Percentiles rank a stretch among this genome's conserved stretches.
Evolutionary conservation across 2,329 filamentous ascomycete species (phyloP).

Genomic region (Orbilia oligospora): DNA sequence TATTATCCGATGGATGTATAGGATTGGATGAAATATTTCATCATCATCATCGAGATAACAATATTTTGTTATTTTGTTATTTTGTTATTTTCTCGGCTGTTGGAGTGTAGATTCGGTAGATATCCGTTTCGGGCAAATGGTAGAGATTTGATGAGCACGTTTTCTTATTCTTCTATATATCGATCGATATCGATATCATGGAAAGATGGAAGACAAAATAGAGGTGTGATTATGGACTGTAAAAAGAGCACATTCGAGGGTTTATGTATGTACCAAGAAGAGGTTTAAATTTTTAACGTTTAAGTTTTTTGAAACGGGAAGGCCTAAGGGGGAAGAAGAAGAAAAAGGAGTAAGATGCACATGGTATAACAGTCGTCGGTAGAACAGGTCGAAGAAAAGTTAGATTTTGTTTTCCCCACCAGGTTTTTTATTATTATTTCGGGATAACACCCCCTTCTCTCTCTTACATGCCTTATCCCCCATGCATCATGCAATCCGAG

Average conservation of each 20-base stretch:
- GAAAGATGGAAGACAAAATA: not conserved
- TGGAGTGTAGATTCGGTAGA: not conserved
- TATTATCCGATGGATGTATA: conserved; percentile 39
- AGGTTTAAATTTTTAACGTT: too few species aligned
- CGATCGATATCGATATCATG: not conserved
- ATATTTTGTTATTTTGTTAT: not conserved
- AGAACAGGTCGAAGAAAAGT: too few species aligned
- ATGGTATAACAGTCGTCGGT: conserved; percentile 1
- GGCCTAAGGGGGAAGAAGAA: too few species aligned
- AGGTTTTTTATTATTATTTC: too few species aligned
- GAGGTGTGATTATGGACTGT: too few species aligned
- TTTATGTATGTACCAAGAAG: conserved; percentile 10
- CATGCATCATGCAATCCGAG: too few species aligned
- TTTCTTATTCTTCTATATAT: not conserved
- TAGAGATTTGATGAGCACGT: conserved; percentile 17
- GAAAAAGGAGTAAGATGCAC: conserved; percentile 36
- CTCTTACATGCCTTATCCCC: too few species aligned
- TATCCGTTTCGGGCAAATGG: not conserved
- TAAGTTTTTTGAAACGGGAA: not conserved
- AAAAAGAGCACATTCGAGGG: conserved; percentile 25
- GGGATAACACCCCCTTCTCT: too few species aligned
- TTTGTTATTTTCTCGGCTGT: conserved; percentile 5
- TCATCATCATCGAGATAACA: not conserved
- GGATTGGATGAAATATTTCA: conserved; percentile 49
- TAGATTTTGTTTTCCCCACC: conserved; percentile 33